Conservation (phyloP, 2,329 filamentous ascomycete genomes). For the Trichoderma sp. region DNA sequence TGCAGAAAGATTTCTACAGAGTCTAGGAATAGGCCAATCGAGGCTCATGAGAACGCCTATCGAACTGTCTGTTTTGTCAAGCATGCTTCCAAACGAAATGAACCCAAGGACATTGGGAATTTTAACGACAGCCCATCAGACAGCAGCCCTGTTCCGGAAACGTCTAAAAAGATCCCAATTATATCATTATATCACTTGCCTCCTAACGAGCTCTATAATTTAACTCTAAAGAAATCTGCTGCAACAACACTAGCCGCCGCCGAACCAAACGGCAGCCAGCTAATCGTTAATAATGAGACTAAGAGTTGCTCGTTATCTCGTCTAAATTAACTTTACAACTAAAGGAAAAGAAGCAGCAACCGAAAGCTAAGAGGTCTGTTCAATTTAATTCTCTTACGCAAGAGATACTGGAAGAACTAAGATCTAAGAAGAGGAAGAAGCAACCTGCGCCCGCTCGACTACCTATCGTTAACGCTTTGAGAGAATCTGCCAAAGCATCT, state of each 20-base stretch:
- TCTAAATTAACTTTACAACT: background rate
- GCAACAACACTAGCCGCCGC: no score
- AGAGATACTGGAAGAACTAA: conserved; percentile 24
- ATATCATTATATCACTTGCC: conserved; percentile 28
- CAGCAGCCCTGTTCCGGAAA: background rate
- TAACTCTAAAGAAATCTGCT: background rate
- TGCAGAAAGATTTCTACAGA: no score
- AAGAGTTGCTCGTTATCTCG: background rate
- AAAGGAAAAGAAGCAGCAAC: conserved; percentile 28
- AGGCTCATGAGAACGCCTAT: no score
- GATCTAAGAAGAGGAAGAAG: background rate
- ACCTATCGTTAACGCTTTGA: conserved; percentile 24
- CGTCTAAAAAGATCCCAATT: background rate
- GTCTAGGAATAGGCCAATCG: no score
- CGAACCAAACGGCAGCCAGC: background rate
- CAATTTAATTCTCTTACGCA: conserved; percentile 36
- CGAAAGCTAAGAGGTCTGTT: conserved; percentile 38
- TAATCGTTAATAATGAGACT: no score
- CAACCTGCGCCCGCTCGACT: background rate
- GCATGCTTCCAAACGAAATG: background rate
- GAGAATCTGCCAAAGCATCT: conserved; percentile 21
- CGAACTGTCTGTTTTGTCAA: no score
- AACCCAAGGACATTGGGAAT: conserved; percentile 25
- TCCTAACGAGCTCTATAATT: background rate
- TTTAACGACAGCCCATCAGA: conserved; percentile 20